A percentile compares a stretch with the other conserved stretches of the same genome.
Conservation (phyloP, 257 asterid species). For the Haberlea rhodopensis region DNA sequence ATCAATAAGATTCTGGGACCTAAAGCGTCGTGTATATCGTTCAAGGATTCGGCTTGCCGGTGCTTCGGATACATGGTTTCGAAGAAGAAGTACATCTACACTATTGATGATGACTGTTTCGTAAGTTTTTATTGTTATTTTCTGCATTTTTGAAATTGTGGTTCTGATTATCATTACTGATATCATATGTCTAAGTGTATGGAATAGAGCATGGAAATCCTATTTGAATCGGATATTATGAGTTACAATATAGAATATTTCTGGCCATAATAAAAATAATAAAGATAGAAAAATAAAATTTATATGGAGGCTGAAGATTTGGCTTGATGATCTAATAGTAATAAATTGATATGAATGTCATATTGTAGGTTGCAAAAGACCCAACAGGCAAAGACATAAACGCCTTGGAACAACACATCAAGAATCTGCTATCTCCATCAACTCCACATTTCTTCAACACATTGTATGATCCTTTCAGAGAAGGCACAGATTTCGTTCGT, state of each 20-base stretch:
- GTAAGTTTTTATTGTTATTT: conserved; percentile 33
- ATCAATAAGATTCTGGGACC: conserved; percentile 65
- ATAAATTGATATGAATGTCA: no score
- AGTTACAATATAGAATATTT: not conserved
- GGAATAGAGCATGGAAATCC: no score
- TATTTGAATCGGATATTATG: no score
- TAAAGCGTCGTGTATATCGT: conserved; percentile 71
- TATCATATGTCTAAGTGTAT: no score
- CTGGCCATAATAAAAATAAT: no score
- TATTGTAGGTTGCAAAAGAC: conserved; percentile 53
- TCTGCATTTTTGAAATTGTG: not conserved
- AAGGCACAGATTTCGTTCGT: conserved; percentile 64
- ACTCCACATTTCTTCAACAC: conserved; percentile 69
- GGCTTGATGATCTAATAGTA: no score
- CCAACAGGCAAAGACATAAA: conserved; percentile 57
- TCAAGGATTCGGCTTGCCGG: conserved; percentile 79
- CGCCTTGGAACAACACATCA: conserved; percentile 55
- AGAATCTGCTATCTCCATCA: conserved; percentile 48
- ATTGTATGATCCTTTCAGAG: conserved; percentile 54
- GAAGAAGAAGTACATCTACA: conserved; percentile 72
- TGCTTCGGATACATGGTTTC: conserved; percentile 79
- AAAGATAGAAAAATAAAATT: no score
- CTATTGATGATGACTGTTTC: conserved; percentile 83
- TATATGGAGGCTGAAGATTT: no score
- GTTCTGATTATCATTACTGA: not conserved